Evolutionary conservation across 2,329 filamentous ascomycete species (phyloP).

Genomic region (Mollisia scopiformis): DNA sequence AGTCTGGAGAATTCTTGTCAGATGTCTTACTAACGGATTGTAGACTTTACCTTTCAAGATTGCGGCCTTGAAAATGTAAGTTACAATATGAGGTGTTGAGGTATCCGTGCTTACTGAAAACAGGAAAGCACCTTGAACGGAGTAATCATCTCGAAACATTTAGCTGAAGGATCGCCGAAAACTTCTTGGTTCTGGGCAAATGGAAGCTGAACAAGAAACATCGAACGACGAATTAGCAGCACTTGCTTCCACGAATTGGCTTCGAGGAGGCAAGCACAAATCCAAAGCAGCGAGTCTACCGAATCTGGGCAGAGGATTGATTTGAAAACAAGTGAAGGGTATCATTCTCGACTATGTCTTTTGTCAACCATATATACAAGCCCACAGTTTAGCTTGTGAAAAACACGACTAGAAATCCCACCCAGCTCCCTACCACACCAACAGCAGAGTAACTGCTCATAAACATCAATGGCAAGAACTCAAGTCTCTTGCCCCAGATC

Average conservation of each 20-base stretch:
- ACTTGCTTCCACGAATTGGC: neutral
- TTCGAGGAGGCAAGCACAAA: no score
- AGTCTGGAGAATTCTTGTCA: neutral
- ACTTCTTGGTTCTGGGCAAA: neutral
- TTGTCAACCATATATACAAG: neutral
- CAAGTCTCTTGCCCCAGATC: slow-evolving; percentile 80
- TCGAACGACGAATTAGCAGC: neutral
- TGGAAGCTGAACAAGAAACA: neutral
- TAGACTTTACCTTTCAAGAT: neutral
- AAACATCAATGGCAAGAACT: slow-evolving; percentile 96
- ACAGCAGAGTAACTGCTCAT: slow-evolving; percentile 92
- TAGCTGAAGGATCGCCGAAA: neutral
- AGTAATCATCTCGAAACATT: neutral
- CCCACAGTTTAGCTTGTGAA: slow-evolving; percentile 51
- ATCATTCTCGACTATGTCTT: slow-evolving; percentile 9
- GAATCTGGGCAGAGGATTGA: no score
- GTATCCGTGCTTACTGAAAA: neutral
- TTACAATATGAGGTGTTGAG: neutral
- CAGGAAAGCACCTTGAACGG: neutral
- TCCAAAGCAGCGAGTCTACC: no score
- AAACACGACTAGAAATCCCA: slow-evolving; percentile 92
- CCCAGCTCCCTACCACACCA: slow-evolving; percentile 94
- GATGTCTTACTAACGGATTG: neutral
- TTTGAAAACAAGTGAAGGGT: slow-evolving; percentile 11
- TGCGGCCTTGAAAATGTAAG: slow-evolving; percentile 6